phyloP scores from a whole-genome alignment of 2,329 filamentous ascomycete genomes.

The Davidsoniella virescens region DNA sequence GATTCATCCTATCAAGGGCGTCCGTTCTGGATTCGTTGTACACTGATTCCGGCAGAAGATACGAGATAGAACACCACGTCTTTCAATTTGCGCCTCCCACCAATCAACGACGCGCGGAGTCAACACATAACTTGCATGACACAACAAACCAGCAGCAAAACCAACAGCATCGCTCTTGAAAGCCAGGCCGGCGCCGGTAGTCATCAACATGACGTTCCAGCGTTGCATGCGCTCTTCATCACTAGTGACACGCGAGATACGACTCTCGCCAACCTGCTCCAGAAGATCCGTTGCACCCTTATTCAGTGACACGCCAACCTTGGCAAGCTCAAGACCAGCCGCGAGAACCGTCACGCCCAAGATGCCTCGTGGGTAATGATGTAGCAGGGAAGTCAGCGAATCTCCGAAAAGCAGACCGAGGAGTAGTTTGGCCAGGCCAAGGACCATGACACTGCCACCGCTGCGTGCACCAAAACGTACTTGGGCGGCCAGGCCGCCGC shows the following conservation, averaged over 20 bases:
- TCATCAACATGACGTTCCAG: constrained; percentile 84
- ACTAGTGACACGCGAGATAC: constrained; percentile 30
- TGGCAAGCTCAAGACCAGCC: constrained; percentile 72
- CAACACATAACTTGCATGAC: constrained; percentile 50
- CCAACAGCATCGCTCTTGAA: constrained; percentile 85
- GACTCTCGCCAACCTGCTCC: constrained; percentile 15
- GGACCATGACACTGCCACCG: constrained; percentile 64
- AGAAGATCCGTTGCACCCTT: constrained; percentile 43
- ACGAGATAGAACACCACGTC: no score
- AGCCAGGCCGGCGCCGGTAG: constrained; percentile 62
- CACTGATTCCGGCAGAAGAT: no score
- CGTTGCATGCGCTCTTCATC: constrained; percentile 56
- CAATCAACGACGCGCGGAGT: constrained; percentile 27
- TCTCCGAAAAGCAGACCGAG: constrained; percentile 63
- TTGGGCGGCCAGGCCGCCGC: constrained; percentile 78
- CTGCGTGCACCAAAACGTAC: constrained; percentile 83
- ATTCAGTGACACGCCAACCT: constrained; percentile 71
- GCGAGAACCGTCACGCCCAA: constrained; percentile 82
- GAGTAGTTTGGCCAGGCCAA: constrained; percentile 59
- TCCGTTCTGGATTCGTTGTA: constrained; percentile 17
- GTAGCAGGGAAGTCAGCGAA: constrained; percentile 53
- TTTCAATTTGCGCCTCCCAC: constrained; percentile 16
- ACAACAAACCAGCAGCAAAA: constrained; percentile 66
- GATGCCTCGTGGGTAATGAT: constrained; percentile 56
- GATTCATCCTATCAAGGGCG: constrained; percentile 17